These are phyloP conservation scores for Exidia glandulosa DNA, from an alignment of 768 basidiomycete species.

Conservation along the genomic window DNA sequence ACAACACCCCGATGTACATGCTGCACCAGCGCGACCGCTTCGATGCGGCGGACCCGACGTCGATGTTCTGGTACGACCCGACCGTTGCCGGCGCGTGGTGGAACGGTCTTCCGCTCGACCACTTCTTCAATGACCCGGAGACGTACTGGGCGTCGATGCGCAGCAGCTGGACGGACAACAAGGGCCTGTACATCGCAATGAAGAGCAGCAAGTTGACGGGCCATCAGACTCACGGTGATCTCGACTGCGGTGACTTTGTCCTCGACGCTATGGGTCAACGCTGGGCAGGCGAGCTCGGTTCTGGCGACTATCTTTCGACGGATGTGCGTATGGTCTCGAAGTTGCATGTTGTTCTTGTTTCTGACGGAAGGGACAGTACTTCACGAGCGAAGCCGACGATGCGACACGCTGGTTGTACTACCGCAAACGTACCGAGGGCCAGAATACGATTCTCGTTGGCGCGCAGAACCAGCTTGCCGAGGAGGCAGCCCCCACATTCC, in stretches of 20 bases:
- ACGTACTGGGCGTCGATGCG: slow-evolving; percentile 90
- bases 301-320: slow-evolving; percentile 65
- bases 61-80: slow-evolving; percentile 89
- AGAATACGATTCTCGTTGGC: slow-evolving; percentile 82
- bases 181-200: slow-evolving; percentile 79
- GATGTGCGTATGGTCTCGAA: too few species aligned
- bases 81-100: slow-evolving; percentile 80
- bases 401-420: slow-evolving; percentile 83
- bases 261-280: slow-evolving; percentile 86
- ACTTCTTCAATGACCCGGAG: slow-evolving; percentile 56
- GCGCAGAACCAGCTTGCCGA: slow-evolving; percentile 69
- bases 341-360: too few species aligned
- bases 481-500: slow-evolving; percentile 43
- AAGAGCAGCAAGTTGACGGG: slow-evolving; percentile 72
- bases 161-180: slow-evolving; percentile 81
- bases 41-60: slow-evolving; percentile 58
- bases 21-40: slow-evolving; percentile 86
- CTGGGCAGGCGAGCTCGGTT: slow-evolving; percentile 92
- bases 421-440: slow-evolving; percentile 93
- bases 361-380: too few species aligned
- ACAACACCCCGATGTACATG: slow-evolving; percentile 58
- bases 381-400: slow-evolving; percentile 58
- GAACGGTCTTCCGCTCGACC: slow-evolving; percentile 74
- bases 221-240: slow-evolving; percentile 91
- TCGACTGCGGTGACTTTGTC: slow-evolving; percentile 93